Evolutionary conservation across 768 basidiomycete species (phyloP), one percentile per base, ranked within the genome.

Genomic region (Mycena amicta): DNA sequence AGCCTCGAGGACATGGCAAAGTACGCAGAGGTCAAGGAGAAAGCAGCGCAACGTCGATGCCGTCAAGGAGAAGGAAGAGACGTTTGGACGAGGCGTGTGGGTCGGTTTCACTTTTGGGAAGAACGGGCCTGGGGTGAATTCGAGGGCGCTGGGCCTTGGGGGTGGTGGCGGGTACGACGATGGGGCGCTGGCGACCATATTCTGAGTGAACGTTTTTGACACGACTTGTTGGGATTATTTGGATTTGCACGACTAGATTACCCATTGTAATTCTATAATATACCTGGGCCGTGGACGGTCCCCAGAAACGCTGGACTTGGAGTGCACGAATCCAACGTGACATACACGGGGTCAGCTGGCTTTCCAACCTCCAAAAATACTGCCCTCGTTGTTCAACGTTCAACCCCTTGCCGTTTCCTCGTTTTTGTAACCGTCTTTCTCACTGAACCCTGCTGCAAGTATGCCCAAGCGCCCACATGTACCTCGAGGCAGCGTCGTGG

Each of bases 21-120:
- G 76, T 98, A 98, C 69, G 93, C 95, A 12, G 96, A 99, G 72
- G 97, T 99, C 5, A 86, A 91, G 73, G 97, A 97, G 79, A 99
- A n/a, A 98, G 75, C 95, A 98, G 75, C 79, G 76, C 67, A 95
- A 98, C 70, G 95, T 99, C 25, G 96, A 96, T 25, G 83, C 83
- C 56, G 92, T 98, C 18, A 86, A 83, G 72, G 96, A 98, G 77
- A 91, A 91, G 72, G 93, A 92, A 3, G 92, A 93, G 58, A 72
- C 80, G 3, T 75, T 82, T 65, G 71, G 80, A 2, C 76, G 92
- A 49, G 92, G 92, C 4, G 90, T 93, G 41, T 93, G 92, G 92
- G 92, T 93, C 53, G 92, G 92, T 3, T 94, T 94, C 67, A 93
- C 92, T 2, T 94, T 93, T 75, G 92, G 92, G 28, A 93, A 92